Conservation (phyloP, 805 yeast species). For the Nakazawaea wyomingensis region DNA sequence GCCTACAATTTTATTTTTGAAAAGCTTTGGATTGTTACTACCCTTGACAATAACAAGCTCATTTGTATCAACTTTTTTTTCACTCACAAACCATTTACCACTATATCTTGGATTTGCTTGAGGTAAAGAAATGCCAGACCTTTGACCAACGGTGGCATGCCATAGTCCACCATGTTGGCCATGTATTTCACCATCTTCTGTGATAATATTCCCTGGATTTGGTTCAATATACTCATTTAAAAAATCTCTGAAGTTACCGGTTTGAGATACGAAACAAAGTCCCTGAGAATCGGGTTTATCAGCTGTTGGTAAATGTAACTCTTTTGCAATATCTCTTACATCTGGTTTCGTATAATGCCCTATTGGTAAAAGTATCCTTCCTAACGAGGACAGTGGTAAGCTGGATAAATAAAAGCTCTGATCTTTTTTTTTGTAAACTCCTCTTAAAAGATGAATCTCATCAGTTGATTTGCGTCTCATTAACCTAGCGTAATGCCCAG, state of each 20-base stretch:
- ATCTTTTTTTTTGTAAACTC: constrained; percentile 61
- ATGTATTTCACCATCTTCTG: constrained; percentile 68
- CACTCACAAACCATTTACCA: constrained; percentile 87
- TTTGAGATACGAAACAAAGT: constrained; percentile 77
- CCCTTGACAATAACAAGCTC: constrained; percentile 80
- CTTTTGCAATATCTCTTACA: constrained; percentile 62
- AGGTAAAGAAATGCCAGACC: constrained; percentile 75
- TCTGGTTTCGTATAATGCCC: constrained; percentile 75
- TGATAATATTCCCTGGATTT: constrained; percentile 74
- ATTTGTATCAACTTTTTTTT: constrained; percentile 57
- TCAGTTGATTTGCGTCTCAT: constrained; percentile 28
- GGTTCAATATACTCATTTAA: constrained; percentile 68
- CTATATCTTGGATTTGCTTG: constrained; percentile 72
- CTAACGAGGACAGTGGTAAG: constrained; percentile 40
- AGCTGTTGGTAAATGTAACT: constrained; percentile 52
- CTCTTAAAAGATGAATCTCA: constrained; percentile 48
- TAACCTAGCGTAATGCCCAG: constrained; percentile 76
- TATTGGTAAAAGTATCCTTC: constrained; percentile 65
- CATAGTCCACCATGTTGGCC: constrained; percentile 85
- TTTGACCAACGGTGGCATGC: constrained; percentile 95
- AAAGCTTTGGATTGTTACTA: constrained; percentile 51
- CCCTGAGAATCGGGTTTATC: constrained; percentile 93
- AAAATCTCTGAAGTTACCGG: constrained; percentile 60
- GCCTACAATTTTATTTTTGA: constrained; percentile 36
- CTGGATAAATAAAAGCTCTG: constrained; percentile 88